These are phyloP conservation scores for Oidiodendron maius DNA, from an alignment of 495 filamentous ascomycete genomes.

Conservation along the genomic window DNA sequence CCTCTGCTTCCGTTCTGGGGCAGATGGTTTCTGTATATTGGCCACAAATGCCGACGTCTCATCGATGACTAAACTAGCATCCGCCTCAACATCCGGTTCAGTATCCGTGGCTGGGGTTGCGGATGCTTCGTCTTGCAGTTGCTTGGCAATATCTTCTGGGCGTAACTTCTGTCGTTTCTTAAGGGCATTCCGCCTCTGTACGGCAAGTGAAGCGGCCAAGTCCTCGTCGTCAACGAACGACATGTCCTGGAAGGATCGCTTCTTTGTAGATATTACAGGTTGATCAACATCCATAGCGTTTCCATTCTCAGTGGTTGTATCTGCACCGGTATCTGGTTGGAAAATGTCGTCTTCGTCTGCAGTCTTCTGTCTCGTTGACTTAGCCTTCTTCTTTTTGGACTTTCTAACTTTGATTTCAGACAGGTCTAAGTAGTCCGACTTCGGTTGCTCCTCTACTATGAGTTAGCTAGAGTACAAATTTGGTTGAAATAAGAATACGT, in stretches of 20 bases:
- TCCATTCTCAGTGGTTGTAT: constrained; percentile 30
- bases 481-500: constrained; percentile 16
- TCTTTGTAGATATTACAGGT: constrained; percentile 41
- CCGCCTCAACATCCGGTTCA: constrained; percentile 46
- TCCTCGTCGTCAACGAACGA: constrained; percentile 89
- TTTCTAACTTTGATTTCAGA: constrained; percentile 86
- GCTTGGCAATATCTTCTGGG: constrained; percentile 79
- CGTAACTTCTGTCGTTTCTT: constrained; percentile 83
- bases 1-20: constrained; percentile 54
- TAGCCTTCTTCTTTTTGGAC: constrained; percentile 87
- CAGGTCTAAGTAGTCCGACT: constrained; percentile 82
- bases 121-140: constrained; percentile 69
- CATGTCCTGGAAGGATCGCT: constrained; percentile 57
- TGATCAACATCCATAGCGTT: constrained; percentile 76
- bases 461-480: constrained; percentile 19
- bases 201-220: constrained; percentile 76
- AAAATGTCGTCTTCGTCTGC: constrained; percentile 73
- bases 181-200: constrained; percentile 71
- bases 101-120: constrained; percentile 38
- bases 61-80: constrained; percentile 78
- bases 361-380: constrained; percentile 62
- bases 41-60: constrained; percentile 94
- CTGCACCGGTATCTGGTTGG: constrained; percentile 33
- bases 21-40: constrained; percentile 63
- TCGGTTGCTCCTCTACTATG: constrained; percentile 48